Percentiles rank a stretch among this genome's conserved stretches.
These are phyloP conservation scores for Metschnikowia vanudenii DNA, from an alignment of 805 yeast genomes.

Conservation along the genomic window DNA sequence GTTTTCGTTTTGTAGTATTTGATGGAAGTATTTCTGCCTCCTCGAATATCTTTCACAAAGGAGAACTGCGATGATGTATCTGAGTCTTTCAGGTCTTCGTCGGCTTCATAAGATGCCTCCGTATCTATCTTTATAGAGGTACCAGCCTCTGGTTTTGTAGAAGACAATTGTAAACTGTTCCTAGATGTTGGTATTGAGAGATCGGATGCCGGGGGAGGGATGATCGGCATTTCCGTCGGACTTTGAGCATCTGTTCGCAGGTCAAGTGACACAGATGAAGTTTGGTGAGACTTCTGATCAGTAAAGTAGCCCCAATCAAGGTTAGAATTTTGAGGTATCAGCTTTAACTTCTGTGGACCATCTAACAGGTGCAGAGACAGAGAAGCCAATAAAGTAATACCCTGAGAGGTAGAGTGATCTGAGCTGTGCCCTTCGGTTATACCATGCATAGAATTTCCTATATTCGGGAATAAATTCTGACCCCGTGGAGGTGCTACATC, in stretches of 20 bases:
- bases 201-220: conserved; percentile 1
- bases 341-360: background rate
- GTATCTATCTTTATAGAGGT: background rate
- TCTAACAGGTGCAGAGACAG: conserved; percentile 1
- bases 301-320: background rate
- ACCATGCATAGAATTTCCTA: background rate
- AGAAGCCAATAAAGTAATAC: background rate
- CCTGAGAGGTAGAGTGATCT: background rate
- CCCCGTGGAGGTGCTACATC: conserved; percentile 17
- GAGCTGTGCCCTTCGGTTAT: conserved; percentile 7
- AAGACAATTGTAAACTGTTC: background rate
- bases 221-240: background rate
- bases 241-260: background rate
- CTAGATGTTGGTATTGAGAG: conserved; percentile 5
- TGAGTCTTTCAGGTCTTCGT: conserved; percentile 16
- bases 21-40: conserved; percentile 54
- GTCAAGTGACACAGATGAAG: background rate
- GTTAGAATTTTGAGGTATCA: background rate
- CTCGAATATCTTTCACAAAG: conserved; percentile 43
- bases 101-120: conserved; percentile 9
- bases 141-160: background rate
- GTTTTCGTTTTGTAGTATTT: conserved; percentile 46
- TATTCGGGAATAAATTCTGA: conserved; percentile 1
- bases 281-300: background rate
- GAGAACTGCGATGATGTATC: conserved; percentile 43